Base-by-base conservation (phyloP, 2,329 filamentous ascomycete genomes). In the Scedosporium dehoogii region DNA sequence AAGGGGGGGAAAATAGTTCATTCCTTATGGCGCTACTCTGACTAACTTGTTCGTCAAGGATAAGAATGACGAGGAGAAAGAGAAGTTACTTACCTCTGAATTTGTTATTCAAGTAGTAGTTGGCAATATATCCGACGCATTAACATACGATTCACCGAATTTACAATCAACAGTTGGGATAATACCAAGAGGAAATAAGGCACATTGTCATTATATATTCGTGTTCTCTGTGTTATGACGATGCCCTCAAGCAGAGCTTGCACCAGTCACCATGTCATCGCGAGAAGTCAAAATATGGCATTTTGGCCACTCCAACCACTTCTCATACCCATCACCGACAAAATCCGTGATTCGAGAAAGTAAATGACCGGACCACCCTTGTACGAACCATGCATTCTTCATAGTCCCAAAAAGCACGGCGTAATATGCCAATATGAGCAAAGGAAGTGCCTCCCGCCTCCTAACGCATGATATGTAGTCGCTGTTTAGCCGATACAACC, bases 31-130 rank as follows among this genome's bases (percentile, higher is more conserved):
- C 62, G 85, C 85, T 5, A 81, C 79, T 48, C 76, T 87, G 65
- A 81, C 82, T 56, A 87, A 87, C 69, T 75, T 88, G 23, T 87
- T 83, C 71, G 80, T 87, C 67, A 81, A 81, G 65, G 85, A 86
- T 71, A 84, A 83, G 67, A 76, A 84, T 62, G 84, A 84, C 62
- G 74, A 83, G 21, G 80, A 85, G n/a, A 33, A 33, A 33, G 29
- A 33, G 29, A 33, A 33, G 29, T 9, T 2, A 33, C 6, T 33
- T 7, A 33, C 29, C 29, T 2, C 7, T 2, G 29, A 33, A 7
- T 9, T 7, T 33, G 29, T 33, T 2, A 33, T 33, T 33, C 29
- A 33, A 9, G 29, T 33, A 9, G 29, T 7, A 33, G 5, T 33
- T 33, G 29, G 6, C 2, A 33, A 33, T 33, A 9, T 33, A 9